Evolutionary conservation across 257 asterid genomes (phyloP).

Genomic region (Jacaranda copaia): DNA sequence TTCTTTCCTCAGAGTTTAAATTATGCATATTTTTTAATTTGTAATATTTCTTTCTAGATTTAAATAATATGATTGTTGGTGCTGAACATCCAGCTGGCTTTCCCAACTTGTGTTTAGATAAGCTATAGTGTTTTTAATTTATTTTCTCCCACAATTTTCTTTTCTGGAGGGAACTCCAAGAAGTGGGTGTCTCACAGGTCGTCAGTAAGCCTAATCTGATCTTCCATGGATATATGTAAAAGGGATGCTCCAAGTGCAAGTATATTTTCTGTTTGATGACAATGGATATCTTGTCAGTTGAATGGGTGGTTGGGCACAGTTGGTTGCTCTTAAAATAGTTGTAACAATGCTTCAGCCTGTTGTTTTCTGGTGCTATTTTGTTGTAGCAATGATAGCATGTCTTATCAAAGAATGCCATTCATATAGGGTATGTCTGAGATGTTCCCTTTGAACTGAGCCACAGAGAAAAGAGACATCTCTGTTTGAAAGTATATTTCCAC

Average conservation of each 20-base stretch:
- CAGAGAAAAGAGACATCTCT: not conserved
- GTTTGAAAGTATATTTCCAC: not conserved
- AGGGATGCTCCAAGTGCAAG: not conserved
- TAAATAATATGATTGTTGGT: not conserved
- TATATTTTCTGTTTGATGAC: not conserved
- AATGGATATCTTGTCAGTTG: not conserved
- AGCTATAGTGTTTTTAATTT: not conserved
- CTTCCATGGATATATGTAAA: not conserved
- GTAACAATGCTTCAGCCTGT: not conserved
- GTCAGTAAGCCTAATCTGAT: not conserved
- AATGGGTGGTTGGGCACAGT: not conserved
- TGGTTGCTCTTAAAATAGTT: not conserved
- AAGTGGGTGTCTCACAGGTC: not conserved
- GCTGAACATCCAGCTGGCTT: not conserved
- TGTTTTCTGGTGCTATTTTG: not conserved
- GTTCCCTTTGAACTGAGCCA: not conserved
- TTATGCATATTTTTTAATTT: not conserved
- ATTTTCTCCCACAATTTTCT: no score
- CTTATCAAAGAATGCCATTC: not conserved
- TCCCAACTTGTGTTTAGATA: not conserved
- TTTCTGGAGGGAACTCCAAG: not conserved
- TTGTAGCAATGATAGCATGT: not conserved
- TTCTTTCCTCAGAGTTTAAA: not conserved
- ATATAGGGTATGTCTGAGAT: slow-evolving; percentile 2
- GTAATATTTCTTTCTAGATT: not conserved